Percentiles rank a stretch among this genome's conserved stretches.
Conservation (phyloP, 1,284 basidiomycete genomes). For the Malassezia caprae region DNA sequence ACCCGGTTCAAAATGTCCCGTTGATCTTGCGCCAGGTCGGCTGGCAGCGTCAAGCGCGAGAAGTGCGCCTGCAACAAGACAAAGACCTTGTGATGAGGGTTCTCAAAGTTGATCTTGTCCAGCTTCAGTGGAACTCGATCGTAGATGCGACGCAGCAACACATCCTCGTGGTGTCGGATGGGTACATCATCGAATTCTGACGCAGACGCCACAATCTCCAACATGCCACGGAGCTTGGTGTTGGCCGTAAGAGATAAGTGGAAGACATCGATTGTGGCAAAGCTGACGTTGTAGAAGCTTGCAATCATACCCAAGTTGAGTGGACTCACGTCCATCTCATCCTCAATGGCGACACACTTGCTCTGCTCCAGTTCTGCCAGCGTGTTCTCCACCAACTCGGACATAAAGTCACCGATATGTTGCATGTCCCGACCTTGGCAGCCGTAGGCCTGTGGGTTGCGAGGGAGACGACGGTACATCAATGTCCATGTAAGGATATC, state of each 20-base stretch:
- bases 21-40: slow-evolving; percentile 87
- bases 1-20: slow-evolving; percentile 75
- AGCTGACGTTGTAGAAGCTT: slow-evolving; percentile 61
- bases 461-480: slow-evolving; percentile 91
- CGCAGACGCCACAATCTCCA: slow-evolving; percentile 91
- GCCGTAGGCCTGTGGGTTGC: slow-evolving; percentile 56
- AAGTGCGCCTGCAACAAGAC: slow-evolving; percentile 93
- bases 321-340: slow-evolving; percentile 52
- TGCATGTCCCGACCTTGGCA: slow-evolving; percentile 40
- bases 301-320: slow-evolving; percentile 41
- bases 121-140: slow-evolving; percentile 96
- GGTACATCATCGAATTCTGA: slow-evolving; percentile 91
- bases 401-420: slow-evolving; percentile 53
- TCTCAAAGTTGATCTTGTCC: slow-evolving; percentile 69
- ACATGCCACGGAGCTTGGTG: slow-evolving; percentile 91
- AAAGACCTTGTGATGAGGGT: slow-evolving; percentile 96
- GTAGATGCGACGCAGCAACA: slow-evolving; percentile 62
- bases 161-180: slow-evolving; percentile 61
- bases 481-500: slow-evolving; percentile 89
- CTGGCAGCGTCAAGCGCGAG: slow-evolving; percentile 75
- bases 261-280: slow-evolving; percentile 93
- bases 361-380: slow-evolving; percentile 80
- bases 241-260: slow-evolving; percentile 86
- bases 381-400: slow-evolving; percentile 88
- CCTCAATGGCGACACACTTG: slow-evolving; percentile 84